These are phyloP conservation scores for Kluyveromyces lactis DNA, from an alignment of 805 yeast genomes.

Conservation along the genomic window DNA sequence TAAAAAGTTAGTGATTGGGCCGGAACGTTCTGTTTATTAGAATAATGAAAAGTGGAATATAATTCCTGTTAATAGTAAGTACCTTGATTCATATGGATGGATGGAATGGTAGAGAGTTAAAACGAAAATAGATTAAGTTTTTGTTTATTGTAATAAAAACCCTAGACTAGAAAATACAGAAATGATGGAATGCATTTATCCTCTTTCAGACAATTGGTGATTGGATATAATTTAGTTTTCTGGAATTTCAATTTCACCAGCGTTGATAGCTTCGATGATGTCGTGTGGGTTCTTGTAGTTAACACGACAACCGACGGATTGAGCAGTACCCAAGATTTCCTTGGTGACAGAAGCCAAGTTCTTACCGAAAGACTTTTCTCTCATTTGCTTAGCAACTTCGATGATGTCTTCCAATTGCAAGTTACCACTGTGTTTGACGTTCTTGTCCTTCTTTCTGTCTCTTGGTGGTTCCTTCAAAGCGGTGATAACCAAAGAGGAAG, in stretches of 20 bases:
- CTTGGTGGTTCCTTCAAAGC: constrained; percentile 99
- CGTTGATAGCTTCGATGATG: constrained; percentile 95
- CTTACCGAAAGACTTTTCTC: constrained; percentile 96
- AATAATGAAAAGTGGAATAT: no score
- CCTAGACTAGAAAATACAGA: constrained; percentile 27
- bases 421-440: constrained; percentile 99
- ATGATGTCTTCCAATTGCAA: constrained; percentile 91
- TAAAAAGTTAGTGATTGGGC: no score
- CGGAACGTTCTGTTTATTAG: no score
- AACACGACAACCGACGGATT: constrained; percentile 99
- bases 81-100: no score
- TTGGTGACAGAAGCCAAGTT: constrained; percentile 92
- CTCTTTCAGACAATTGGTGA: constrained; percentile 16
- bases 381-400: constrained; percentile 97
- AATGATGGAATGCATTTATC: constrained; percentile 14
- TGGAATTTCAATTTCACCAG: constrained; percentile 85
- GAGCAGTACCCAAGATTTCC: constrained; percentile 99
- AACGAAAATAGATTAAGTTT: constrained; percentile 18
- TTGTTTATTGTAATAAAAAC: constrained; percentile 17
- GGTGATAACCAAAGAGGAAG: constrained; percentile 96
- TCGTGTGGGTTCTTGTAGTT: constrained; percentile 99
- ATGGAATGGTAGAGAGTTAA: background rate
- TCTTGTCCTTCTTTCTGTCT: constrained; percentile 99
- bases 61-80: no score
- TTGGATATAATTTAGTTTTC: constrained; percentile 24